A percentile compares a stretch with the other conserved stretches of the same genome.
These are phyloP conservation scores for Fusarium bulbicola DNA, from an alignment of 2,329 filamentous ascomycete species.

Conservation along the genomic window DNA sequence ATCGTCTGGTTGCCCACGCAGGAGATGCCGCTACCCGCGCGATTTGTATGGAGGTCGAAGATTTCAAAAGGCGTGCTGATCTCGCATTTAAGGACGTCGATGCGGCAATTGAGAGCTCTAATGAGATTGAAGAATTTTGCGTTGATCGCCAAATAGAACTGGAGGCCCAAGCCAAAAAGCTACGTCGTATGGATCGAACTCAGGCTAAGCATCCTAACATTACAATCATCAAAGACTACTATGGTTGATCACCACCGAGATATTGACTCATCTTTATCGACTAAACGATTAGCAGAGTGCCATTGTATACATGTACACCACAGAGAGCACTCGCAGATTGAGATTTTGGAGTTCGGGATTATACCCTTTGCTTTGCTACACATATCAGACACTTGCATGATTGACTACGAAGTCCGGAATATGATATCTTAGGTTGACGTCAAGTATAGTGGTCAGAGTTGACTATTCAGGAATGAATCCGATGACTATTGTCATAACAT, in stretches of 20 bases:
- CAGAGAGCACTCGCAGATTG: not conserved
- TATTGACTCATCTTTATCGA: not conserved
- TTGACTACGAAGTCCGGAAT: not conserved
- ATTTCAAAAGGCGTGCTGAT: not conserved
- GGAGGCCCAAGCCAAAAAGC: constrained; percentile 2
- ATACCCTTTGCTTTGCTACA: not conserved
- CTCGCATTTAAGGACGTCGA: not conserved
- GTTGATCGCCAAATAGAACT: not conserved
- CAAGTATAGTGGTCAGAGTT: not conserved
- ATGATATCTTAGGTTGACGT: not conserved
- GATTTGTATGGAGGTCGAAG: not conserved
- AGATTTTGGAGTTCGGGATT: constrained; percentile 1
- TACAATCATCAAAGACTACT: not conserved
- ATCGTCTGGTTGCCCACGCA: not conserved
- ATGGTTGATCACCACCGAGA: not conserved
- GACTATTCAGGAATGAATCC: not conserved
- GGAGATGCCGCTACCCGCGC: not conserved
- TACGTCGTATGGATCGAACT: constrained; percentile 7
- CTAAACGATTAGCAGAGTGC: not conserved
- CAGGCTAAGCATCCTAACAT: not conserved
- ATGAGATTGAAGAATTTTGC: not conserved
- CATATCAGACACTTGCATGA: not conserved
- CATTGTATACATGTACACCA: not conserved
- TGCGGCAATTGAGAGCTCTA: not conserved
- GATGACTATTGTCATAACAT: not conserved